A percentile compares a stretch with the other conserved stretches of the same genome.
Evolutionary conservation across 1,284 basidiomycete genomes (phyloP).

Genomic region (Ceratobasidium sp.): DNA sequence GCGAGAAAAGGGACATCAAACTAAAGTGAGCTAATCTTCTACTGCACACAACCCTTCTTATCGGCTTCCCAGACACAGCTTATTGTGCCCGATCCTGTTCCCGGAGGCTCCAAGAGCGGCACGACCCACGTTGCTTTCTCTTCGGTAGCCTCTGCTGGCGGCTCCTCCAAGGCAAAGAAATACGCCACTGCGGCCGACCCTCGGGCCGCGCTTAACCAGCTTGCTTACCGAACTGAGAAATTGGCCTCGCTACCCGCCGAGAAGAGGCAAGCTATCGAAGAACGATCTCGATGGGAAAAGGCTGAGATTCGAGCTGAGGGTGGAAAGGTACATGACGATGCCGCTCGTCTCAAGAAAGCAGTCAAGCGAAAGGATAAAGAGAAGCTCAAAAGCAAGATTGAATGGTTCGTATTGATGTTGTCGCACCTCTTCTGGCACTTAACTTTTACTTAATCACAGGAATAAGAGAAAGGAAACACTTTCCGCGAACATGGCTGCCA

Average conservation of each 20-base stretch:
- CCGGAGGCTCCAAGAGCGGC: conserved; percentile 16
- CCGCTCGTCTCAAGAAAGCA: conserved; percentile 83
- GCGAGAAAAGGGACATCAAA: conserved; percentile 54
- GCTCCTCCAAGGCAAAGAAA: conserved; percentile 57
- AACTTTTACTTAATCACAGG: conserved; percentile 55
- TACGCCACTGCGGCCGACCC: conserved; percentile 79
- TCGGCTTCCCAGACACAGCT: conserved; percentile 10
- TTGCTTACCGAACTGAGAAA: conserved; percentile 75
- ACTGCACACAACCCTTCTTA: not conserved
- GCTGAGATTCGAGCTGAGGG: conserved; percentile 84
- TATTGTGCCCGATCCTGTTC: conserved; percentile 31
- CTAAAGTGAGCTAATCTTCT: conserved; percentile 57
- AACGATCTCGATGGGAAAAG: conserved; percentile 85
- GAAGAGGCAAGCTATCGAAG: conserved; percentile 76
- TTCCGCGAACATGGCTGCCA: conserved; percentile 72
- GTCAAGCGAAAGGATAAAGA: conserved; percentile 88
- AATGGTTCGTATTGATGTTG: conserved; percentile 66
- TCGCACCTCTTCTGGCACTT: conserved; percentile 1
- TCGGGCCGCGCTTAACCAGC: conserved; percentile 79
- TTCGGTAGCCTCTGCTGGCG: not conserved
- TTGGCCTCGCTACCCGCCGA: conserved; percentile 76
- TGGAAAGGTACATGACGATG: conserved; percentile 86
- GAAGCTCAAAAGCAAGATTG: conserved; percentile 80
- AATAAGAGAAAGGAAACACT: conserved; percentile 82
- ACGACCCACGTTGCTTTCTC: conserved; percentile 22